Evolutionary conservation across 2,329 filamentous ascomycete species (phyloP).

Genomic region (Talaromyces amestolkiae): DNA sequence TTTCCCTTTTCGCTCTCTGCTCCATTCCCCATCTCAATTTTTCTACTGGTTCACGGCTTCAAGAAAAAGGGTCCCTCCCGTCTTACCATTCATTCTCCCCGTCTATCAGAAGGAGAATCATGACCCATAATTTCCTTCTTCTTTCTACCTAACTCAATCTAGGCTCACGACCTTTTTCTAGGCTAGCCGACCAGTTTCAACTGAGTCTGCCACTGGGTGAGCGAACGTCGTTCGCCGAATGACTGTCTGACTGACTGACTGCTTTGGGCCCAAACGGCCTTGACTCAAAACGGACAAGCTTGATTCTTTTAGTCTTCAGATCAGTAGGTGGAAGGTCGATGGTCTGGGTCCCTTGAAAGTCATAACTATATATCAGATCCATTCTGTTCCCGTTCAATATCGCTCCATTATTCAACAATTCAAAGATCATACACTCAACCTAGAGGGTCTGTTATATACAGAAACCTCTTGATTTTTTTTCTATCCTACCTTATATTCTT

Average conservation of each 20-base stretch:
- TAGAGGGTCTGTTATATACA: not conserved
- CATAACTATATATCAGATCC: constrained; percentile 19
- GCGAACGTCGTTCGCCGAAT: not conserved
- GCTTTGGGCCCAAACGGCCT: constrained; percentile 8
- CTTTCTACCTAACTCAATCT: constrained; percentile 11
- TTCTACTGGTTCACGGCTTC: constrained; percentile 9
- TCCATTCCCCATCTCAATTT: not conserved
- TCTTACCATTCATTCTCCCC: not conserved
- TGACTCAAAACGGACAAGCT: constrained; percentile 11
- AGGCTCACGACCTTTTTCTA: not conserved
- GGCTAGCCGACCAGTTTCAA: constrained; percentile 3
- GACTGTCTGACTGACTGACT: not conserved
- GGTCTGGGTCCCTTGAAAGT: not conserved
- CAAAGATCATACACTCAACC: not conserved
- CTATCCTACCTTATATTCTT: not conserved
- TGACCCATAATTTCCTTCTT: not conserved
- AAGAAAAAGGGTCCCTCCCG: not conserved
- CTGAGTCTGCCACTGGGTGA: not conserved
- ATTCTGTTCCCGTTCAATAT: constrained; percentile 18
- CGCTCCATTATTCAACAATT: constrained; percentile 3
- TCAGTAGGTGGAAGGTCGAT: not conserved
- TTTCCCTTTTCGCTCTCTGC: constrained; percentile 3
- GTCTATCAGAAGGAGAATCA: constrained; percentile 1
- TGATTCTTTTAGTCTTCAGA: constrained; percentile 6
- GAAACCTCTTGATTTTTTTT: constrained; percentile 4